phyloP scores from a whole-genome alignment of 495 filamentous ascomycete species.

The Tirmania nivea region DNA sequence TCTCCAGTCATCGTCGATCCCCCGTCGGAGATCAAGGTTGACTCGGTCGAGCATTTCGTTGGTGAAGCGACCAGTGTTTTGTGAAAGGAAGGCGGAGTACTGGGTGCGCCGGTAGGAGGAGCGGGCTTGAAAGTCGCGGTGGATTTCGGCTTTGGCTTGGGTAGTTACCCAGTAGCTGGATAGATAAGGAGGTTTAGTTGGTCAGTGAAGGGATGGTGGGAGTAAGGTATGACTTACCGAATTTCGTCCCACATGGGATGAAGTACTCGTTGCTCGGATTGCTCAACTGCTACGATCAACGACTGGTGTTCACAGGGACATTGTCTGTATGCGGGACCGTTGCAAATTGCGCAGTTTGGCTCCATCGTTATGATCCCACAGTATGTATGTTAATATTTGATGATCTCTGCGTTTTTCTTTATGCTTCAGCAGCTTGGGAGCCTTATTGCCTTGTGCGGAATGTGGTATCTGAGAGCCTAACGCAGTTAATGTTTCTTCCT shows the following conservation, averaged over 20 bases:
- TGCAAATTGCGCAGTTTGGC: constrained; percentile 51
- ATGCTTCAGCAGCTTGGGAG: too few relatives aligned
- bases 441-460: too few relatives aligned
- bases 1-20: constrained; percentile 55
- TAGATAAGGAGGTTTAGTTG: background rate
- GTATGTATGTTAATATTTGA: too few relatives aligned
- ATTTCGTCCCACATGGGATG: constrained; percentile 39
- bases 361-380: constrained; percentile 24
- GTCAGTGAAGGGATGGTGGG: constrained; percentile 1
- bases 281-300: constrained; percentile 40
- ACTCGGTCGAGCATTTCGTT: constrained; percentile 34
- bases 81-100: constrained; percentile 35
- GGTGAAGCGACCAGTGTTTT: constrained; percentile 36
- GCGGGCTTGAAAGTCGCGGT: constrained; percentile 41
- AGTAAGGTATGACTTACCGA: constrained; percentile 25
- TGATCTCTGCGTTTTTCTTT: too few relatives aligned
- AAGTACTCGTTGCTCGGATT: constrained; percentile 44
- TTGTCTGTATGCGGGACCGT: constrained; percentile 35
- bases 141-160: constrained; percentile 47
- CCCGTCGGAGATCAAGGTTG: constrained; percentile 37
- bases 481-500: too few relatives aligned
- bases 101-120: constrained; percentile 34
- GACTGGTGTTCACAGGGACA: constrained; percentile 51
- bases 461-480: too few relatives aligned
- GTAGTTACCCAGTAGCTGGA: constrained; percentile 43